Evolutionary conservation across 2,329 filamentous ascomycete genomes (phyloP), one percentile per base, ranked within the genome.

Genomic region (Teratosphaeria gauchensis): DNA sequence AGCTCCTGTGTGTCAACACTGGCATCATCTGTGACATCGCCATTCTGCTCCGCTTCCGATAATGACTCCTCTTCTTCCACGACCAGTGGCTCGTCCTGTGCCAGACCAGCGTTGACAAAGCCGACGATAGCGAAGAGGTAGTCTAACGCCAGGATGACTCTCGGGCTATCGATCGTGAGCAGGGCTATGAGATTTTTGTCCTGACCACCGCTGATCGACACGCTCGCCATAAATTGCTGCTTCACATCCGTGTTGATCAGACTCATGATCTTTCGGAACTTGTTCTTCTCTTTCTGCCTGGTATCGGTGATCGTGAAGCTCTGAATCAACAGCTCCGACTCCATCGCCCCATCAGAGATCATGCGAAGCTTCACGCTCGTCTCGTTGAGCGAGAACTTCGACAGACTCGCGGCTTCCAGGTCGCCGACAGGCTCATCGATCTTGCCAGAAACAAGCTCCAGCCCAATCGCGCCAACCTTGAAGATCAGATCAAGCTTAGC

Each of bases 231-330:
- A 69, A 99, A 92, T 67, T 99, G 95, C 72, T 97, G 92, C 53
- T 85, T 83, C 57, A 94, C 91, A 58, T 92, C 88, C 66, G 91
- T 92, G 73, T 96, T 97, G 69, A 92, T 91, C 58, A 95, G 86
- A 1, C 92, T 92, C 94, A 99, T 97, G 75, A 99, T 96, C 72
- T 92, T 95, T 55, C 91, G 85, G 80, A 95, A 99, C 71, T 95
- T 96, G 77, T 96, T 99, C 4, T 87, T 89, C 66, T 95, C 92
- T 57, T 84, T 83, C 4, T 85, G 86, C n/a, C 95, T 86, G 63
- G 88, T 96, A 72, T 99, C 94, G 58, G 89, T 84, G 64, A 97
- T 96, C 0, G 91, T 96, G 72, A 99, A 96, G 0, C 92, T 94
- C 60, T 94, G 88, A 16, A 99, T 91, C 38, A 96, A 81, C 6